Conservation (phyloP, 1,284 basidiomycete genomes). For the Phellopilus nigrolimitatus region DNA sequence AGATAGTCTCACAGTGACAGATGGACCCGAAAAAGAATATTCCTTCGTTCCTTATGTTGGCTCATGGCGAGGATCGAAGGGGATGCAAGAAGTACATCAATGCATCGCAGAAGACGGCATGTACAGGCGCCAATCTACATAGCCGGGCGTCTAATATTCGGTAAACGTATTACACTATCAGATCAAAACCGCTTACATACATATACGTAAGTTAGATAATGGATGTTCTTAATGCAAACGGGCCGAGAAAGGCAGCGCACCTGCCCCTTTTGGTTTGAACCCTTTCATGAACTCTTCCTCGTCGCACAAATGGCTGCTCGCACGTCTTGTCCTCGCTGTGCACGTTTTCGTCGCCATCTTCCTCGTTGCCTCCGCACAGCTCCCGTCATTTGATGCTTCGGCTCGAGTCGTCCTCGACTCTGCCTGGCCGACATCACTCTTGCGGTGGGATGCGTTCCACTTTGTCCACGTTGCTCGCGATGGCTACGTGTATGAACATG, state of each 20-base stretch:
- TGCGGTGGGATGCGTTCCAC: constrained; percentile 92
- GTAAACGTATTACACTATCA: no score
- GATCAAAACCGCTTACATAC: no score
- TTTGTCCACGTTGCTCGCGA: constrained; percentile 64
- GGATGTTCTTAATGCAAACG: not conserved
- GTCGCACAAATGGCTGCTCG: constrained; percentile 11
- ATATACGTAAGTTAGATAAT: no score
- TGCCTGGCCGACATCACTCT: constrained; percentile 27
- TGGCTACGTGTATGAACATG: constrained; percentile 74
- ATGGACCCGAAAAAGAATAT: no score
- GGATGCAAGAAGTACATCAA: no score
- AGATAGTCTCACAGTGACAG: no score
- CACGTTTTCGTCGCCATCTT: constrained; percentile 34
- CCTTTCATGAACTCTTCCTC: not conserved
- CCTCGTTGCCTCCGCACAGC: constrained; percentile 27
- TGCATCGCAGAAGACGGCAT: no score
- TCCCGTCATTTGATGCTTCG: constrained; percentile 43
- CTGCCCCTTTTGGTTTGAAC: not conserved
- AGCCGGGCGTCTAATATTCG: not conserved
- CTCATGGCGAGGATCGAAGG: no score
- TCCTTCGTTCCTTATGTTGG: no score
- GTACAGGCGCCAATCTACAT: not conserved
- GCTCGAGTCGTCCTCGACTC: constrained; percentile 33
- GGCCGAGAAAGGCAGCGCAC: not conserved
- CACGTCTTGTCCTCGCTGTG: constrained; percentile 24